These are phyloP conservation scores for Mucor piriformis DNA, from an alignment of 371 early-diverging fungal species.

Conservation along the genomic window DNA sequence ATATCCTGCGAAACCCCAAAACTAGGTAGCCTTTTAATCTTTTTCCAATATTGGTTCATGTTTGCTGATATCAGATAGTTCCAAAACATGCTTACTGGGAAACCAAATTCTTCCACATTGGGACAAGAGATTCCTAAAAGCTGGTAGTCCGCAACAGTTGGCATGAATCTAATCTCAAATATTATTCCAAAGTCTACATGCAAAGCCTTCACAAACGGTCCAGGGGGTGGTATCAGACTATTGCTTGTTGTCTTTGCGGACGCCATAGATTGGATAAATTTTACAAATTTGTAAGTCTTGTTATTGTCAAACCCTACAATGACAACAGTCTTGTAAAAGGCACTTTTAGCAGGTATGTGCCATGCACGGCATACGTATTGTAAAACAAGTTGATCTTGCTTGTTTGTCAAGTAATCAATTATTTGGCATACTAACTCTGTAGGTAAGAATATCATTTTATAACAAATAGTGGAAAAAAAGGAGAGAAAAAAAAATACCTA, in stretches of 20 bases:
- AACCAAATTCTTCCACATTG: conserved; percentile 3
- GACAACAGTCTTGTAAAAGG: conserved; percentile 3
- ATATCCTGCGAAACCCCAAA: neutral
- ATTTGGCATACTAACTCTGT: conserved; percentile 1
- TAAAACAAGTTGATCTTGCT: conserved; percentile 1
- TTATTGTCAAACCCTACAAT: neutral
- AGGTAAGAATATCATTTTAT: conserved; percentile 4
- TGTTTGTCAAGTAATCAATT: conserved; percentile 7
- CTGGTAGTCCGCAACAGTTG: conserved; percentile 13
- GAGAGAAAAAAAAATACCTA: conserved; percentile 8
- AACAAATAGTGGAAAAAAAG: neutral
- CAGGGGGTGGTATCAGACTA: neutral
- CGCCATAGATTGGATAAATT: conserved; percentile 1
- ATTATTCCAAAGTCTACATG: conserved; percentile 7
- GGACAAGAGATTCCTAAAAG: conserved; percentile 11
- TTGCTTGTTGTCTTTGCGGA: neutral
- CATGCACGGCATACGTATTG: conserved; percentile 10
- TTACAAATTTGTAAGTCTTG: conserved; percentile 1
- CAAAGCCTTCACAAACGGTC: conserved; percentile 5
- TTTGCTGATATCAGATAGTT: neutral
- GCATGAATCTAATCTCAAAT: conserved; percentile 14
- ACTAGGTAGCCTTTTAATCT: neutral
- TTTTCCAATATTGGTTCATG: neutral
- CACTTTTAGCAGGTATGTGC: conserved; percentile 16
- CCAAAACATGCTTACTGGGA: conserved; percentile 22